A percentile compares a stretch with the other conserved stretches of the same genome.
Evolutionary conservation across 2,329 filamentous ascomycete genomes (phyloP).

Genomic region (Aaosphaeria pasadenensis): DNA sequence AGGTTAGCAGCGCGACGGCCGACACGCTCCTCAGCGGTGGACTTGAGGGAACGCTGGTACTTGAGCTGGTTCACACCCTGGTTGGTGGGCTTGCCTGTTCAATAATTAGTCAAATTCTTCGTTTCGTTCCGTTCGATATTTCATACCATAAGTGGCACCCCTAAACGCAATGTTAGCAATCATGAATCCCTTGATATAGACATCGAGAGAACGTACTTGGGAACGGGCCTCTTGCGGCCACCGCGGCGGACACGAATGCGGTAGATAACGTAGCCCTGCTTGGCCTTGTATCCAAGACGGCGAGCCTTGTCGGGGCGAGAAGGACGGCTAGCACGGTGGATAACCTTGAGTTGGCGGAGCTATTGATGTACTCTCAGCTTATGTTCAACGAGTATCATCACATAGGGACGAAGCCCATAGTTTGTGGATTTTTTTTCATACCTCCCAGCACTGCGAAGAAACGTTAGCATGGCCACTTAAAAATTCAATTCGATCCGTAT

Average conservation of each 20-base stretch:
- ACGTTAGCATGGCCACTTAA: constrained; percentile 23
- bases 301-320: constrained; percentile 99
- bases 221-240: constrained; percentile 94
- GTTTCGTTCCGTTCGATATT: not conserved
- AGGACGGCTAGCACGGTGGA: constrained; percentile 97
- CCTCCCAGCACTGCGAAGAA: constrained; percentile 81
- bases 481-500: constrained; percentile 4
- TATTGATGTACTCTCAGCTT: constrained; percentile 99
- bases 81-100: constrained; percentile 97
- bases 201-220: constrained; percentile 53
- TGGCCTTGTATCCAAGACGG: constrained; percentile 99
- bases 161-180: constrained; percentile 17
- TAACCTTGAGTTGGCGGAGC: constrained; percentile 99
- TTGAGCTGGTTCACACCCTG: constrained; percentile 99
- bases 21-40: constrained; percentile 99
- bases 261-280: constrained; percentile 99
- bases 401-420: constrained; percentile 27
- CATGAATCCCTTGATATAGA: not conserved
- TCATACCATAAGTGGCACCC: constrained; percentile 97
- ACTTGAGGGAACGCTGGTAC: constrained; percentile 98
- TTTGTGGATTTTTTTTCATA: constrained; percentile 43
- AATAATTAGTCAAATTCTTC: constrained; percentile 18
- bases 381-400: constrained; percentile 96
- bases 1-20: constrained; percentile 98
- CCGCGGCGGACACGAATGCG: constrained; percentile 96